Base-by-base conservation (phyloP, 768 basidiomycete genomes). In the Amyloporia xantha region DNA sequence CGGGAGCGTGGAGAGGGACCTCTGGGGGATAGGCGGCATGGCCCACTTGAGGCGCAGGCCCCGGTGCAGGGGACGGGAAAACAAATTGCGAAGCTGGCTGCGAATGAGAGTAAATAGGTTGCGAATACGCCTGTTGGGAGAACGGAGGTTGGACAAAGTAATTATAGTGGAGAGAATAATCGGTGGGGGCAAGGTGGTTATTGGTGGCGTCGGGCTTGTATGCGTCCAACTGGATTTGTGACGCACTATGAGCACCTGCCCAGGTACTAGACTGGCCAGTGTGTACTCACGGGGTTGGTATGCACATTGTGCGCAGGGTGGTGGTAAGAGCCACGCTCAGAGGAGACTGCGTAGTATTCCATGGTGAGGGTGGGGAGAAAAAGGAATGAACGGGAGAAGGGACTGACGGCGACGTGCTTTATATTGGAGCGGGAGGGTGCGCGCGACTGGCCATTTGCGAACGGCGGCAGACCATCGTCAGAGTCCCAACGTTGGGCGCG, bases 1-100 rank as follows among this genome's bases (percentile, higher is more conserved):
- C 45, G 1, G 61, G 61, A 1, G 59, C 55, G 45, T 62, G 57
- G 11, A 60, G 50, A 5, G 55, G 55, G 13, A 54, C 42, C n/a
- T 38, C 25, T 12, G 17, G 19, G 7, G 17, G 11, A 21, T 48
- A 48, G 2, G 38, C 7, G 12, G 26, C 28, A 30, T 30, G 7
- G 27, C 28, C 15, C 12, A 27, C n/a, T 5, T 21, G 15, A 3
- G 42, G 26, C 17, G 42, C 24, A 27, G 42, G 26, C 4, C 4
- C 38, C 17, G 26, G 25, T 17, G 28, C 21, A 6, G 19, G 23
- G 1, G 47, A 3, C 35, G n/a, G 36, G 12, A 20, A 47, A 26
- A 40, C 7, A 2, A 38, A 48, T n/a, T n/a, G 17, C 2, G 3
- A 23, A 15, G 40, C n/a, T 20, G 20, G 30, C 9, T 44, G 41